Percentiles rank a stretch among this genome's conserved stretches.
phyloP scores from a whole-genome alignment of 2,329 filamentous ascomycete species.

The Sclerotinia subarctica region DNA sequence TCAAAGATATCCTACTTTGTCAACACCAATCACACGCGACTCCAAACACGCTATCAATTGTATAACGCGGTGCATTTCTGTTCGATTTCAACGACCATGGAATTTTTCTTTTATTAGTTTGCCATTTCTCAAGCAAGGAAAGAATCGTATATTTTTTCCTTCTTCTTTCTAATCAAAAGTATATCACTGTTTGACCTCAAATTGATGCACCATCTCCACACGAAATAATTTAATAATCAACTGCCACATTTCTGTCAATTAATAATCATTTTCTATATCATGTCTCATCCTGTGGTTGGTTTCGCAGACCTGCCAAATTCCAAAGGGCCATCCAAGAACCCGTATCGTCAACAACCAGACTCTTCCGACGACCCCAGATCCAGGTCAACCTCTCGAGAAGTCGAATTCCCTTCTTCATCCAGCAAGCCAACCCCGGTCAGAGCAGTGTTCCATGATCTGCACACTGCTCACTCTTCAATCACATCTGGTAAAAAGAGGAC shows the following conservation, averaged over 20 bases:
- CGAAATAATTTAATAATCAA: background rate
- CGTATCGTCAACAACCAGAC: background rate
- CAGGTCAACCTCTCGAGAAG: slow-evolving; percentile 17
- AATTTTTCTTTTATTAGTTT: background rate
- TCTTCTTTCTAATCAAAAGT: background rate
- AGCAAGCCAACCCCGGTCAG: slow-evolving; percentile 27
- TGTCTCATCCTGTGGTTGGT: slow-evolving; percentile 10
- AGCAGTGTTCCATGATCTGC: slow-evolving; percentile 34
- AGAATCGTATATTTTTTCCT: background rate
- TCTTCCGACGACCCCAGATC: slow-evolving; percentile 9
- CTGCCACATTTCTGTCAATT: background rate
- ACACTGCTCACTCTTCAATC: slow-evolving; percentile 35
- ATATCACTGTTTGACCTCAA: background rate
- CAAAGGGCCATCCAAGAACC: slow-evolving; percentile 6
- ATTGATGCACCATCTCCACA: background rate
- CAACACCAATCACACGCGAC: background rate
- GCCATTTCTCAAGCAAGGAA: background rate
- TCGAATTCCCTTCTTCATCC: background rate
- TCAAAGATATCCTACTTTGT: background rate
- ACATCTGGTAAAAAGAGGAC: slow-evolving; percentile 32
- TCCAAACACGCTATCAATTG: background rate
- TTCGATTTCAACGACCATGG: background rate
- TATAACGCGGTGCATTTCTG: background rate
- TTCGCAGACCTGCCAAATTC: background rate
- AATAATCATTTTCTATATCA: background rate